phyloP scores from a whole-genome alignment of 768 basidiomycete species.

The Dioszegia hungarica region DNA sequence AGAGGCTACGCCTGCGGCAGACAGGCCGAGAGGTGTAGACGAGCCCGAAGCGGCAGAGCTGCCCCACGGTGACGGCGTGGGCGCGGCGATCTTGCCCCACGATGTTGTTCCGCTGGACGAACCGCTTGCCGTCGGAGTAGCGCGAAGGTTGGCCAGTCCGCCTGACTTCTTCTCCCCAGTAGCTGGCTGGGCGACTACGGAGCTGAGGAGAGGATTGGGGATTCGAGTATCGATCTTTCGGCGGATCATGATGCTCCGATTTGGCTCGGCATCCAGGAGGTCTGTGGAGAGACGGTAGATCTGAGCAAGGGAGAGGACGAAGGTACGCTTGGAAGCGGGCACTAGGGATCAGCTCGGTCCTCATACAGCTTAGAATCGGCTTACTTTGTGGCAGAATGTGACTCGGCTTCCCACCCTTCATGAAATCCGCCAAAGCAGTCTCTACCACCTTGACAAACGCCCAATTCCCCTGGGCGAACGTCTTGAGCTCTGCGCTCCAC shows the following conservation, averaged over 20 bases:
- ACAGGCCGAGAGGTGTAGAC: not conserved
- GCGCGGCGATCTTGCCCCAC: not conserved
- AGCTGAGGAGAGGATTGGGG: conserved; percentile 67
- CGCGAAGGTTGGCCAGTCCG: conserved; percentile 12
- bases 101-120: not conserved
- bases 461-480: conserved; percentile 59
- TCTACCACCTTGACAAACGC: conserved; percentile 72
- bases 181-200: conserved; percentile 37
- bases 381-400: conserved; percentile 30
- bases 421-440: conserved; percentile 71
- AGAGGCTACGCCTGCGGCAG: not conserved
- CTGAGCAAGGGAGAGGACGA: conserved; percentile 65
- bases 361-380: conserved; percentile 56
- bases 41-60: not conserved
- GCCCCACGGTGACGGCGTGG: not conserved
- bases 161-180: conserved; percentile 5
- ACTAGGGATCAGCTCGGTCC: conserved; percentile 60
- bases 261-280: conserved; percentile 87
- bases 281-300: conserved; percentile 78
- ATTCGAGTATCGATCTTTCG: conserved; percentile 76
- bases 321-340: conserved; percentile 73
- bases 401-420: conserved; percentile 36
- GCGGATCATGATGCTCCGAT: conserved; percentile 71
- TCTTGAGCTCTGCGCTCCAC: conserved; percentile 63
- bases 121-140: not conserved